Conservation (phyloP, 768 basidiomycete genomes). For the Boletus patriciae region DNA sequence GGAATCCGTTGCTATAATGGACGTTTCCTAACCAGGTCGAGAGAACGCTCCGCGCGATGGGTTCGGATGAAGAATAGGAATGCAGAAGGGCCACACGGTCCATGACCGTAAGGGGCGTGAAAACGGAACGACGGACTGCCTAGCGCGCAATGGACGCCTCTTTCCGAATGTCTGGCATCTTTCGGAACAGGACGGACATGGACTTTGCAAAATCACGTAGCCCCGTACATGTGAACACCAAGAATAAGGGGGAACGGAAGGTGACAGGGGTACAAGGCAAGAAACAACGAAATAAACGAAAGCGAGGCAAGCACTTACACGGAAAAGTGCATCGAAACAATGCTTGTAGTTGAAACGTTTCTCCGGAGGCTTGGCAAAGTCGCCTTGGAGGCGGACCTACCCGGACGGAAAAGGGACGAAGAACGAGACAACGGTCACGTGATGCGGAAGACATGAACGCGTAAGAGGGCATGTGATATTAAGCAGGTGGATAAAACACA, state of each 20-base stretch:
- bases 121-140: not conserved
- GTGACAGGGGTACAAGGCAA: not conserved
- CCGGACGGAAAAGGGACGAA: not conserved
- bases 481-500: constrained; percentile 14
- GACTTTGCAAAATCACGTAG: not conserved
- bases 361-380: constrained; percentile 85
- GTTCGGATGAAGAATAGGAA: no score
- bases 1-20: not conserved
- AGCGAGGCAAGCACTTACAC: constrained; percentile 53
- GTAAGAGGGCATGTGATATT: constrained; percentile 19
- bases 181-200: constrained; percentile 7
- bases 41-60: not conserved
- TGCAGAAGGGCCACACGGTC: not conserved
- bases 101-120: not conserved
- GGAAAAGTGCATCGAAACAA: constrained; percentile 82
- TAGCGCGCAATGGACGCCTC: not conserved
- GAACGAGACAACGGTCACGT: constrained; percentile 15
- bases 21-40: not conserved
- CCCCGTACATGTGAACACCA: not conserved
- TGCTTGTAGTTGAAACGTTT: constrained; percentile 90
- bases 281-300: not conserved
- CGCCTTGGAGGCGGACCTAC: constrained; percentile 81
- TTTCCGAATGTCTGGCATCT: not conserved
- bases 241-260: not conserved
- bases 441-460: not conserved